A percentile compares a stretch with the other conserved stretches of the same genome.
Conservation (phyloP, 2,329 filamentous ascomycete genomes). For the Emmonsiellopsis sp. region DNA sequence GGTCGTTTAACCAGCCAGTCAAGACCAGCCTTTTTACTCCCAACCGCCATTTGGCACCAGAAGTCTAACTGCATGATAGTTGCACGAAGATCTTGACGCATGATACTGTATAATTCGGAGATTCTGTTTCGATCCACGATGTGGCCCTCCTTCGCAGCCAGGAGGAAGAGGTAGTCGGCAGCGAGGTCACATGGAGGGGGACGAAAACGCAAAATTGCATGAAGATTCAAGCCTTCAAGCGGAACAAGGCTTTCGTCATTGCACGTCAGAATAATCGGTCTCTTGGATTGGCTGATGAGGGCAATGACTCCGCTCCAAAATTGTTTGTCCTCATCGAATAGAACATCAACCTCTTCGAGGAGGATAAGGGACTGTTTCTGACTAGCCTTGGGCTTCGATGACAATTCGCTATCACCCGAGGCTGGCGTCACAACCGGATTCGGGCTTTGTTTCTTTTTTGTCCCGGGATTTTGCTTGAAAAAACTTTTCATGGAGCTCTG, state of each 20-base stretch:
- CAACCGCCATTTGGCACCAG: conserved; percentile 94
- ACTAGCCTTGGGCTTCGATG: conserved; percentile 17
- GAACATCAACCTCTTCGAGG: conserved; percentile 83
- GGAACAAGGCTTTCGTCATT: conserved; percentile 83
- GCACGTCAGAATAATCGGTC: conserved; percentile 91
- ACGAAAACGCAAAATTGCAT: conserved; percentile 72
- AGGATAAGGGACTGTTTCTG: conserved; percentile 94
- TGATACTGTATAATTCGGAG: conserved; percentile 58
- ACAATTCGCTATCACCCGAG: conserved; percentile 12
- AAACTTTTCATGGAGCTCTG: conserved; percentile 75
- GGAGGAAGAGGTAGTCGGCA: conserved; percentile 68
- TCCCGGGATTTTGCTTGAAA: conserved; percentile 46
- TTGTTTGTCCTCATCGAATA: conserved; percentile 91
- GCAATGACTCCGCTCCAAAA: conserved; percentile 80
- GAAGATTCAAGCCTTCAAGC: conserved; percentile 60
- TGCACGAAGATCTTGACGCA: conserved; percentile 64
- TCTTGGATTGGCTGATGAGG: conserved; percentile 73
- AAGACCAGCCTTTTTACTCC: conserved; percentile 75
- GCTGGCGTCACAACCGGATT: conserved; percentile 7
- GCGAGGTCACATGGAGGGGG: conserved; percentile 58
- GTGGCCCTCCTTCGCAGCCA: conserved; percentile 86
- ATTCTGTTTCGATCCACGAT: conserved; percentile 59
- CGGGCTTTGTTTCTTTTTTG: conserved; percentile 22
- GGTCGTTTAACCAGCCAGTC: conserved; percentile 81
- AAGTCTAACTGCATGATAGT: conserved; percentile 79